Percentiles rank a stretch among this genome's conserved stretches.
Evolutionary conservation across 2,329 filamentous ascomycete species (phyloP).

Genomic region (Orbilia brochopaga): DNA sequence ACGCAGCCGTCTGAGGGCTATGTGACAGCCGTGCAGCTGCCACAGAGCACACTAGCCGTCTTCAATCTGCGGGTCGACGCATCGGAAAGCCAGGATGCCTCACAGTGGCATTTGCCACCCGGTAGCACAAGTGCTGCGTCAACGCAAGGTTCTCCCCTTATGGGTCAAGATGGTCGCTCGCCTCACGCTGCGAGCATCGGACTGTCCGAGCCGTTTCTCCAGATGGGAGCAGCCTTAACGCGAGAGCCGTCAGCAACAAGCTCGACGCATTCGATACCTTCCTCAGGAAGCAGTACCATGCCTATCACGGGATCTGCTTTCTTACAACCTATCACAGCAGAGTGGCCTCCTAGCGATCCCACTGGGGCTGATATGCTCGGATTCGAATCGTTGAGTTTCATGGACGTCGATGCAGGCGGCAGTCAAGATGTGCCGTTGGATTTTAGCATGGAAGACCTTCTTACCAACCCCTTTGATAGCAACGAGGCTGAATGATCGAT

Average conservation of each 20-base stretch:
- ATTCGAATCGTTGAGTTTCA: conserved; percentile 46
- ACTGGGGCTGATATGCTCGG: conserved; percentile 42
- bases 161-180: conserved; percentile 41
- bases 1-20: conserved; percentile 36
- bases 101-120: conserved; percentile 48
- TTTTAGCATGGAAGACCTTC: conserved; percentile 48
- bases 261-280: conserved; percentile 30
- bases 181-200: conserved; percentile 42
- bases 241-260: conserved; percentile 28
- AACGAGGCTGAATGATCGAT: conserved; percentile 23
- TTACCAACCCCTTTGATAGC: conserved; percentile 42
- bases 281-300: conserved; percentile 26
- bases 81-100: conserved; percentile 42
- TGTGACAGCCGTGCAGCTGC: conserved; percentile 45
- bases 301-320: conserved; percentile 31
- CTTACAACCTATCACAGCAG: conserved; percentile 8
- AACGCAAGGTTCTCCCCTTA: conserved; percentile 46
- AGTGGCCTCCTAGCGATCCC: conserved; percentile 29
- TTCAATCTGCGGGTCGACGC: conserved; percentile 48
- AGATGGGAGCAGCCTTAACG: conserved; percentile 28
- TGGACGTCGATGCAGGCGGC: conserved; percentile 34
- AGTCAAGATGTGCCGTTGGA: conserved; percentile 37
- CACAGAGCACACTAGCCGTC: conserved; percentile 41
- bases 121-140: conserved; percentile 17
- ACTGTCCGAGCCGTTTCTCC: conserved; percentile 39